A percentile compares a stretch with the other conserved stretches of the same genome.
Conservation (phyloP, 2,329 filamentous ascomycete species). For the Bipolaris gigantea region DNA sequence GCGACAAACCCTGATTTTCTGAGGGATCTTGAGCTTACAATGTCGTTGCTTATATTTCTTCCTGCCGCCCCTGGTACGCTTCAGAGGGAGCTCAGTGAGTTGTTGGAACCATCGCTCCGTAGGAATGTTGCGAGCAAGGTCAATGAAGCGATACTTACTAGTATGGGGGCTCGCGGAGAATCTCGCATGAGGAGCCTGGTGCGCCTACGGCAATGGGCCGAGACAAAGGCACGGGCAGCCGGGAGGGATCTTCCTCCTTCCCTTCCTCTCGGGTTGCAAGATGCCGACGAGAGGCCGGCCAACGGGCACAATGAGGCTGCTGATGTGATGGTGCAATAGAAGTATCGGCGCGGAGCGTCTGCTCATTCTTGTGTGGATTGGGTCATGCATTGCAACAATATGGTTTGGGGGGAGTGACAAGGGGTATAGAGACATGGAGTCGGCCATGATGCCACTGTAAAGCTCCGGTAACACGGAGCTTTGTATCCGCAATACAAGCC, state of each 20-base stretch:
- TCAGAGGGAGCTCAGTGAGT: slow-evolving; percentile 70
- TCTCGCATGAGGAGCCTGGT: slow-evolving; percentile 81
- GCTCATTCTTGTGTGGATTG: neutral
- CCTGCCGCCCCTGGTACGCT: slow-evolving; percentile 64
- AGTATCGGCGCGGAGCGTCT: neutral
- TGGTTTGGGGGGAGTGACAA: neutral
- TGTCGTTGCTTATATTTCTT: slow-evolving; percentile 87
- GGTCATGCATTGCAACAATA: neutral
- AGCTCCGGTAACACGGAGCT: neutral
- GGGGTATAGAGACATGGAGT: neutral
- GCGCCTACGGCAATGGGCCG: slow-evolving; percentile 82
- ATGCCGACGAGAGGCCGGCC: slow-evolving; percentile 28
- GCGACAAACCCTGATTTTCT: slow-evolving; percentile 80
- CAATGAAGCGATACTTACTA: slow-evolving; percentile 82
- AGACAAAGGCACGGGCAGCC: slow-evolving; percentile 59
- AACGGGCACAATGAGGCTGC: slow-evolving; percentile 38
- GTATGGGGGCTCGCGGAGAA: slow-evolving; percentile 72
- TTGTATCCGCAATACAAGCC: neutral
- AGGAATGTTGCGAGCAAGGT: slow-evolving; percentile 83
- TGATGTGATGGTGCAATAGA: slow-evolving; percentile 41
- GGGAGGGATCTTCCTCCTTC: slow-evolving; percentile 47
- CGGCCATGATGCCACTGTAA: neutral
- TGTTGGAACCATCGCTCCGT: slow-evolving; percentile 79
- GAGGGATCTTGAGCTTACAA: slow-evolving; percentile 85
- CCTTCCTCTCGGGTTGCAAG: slow-evolving; percentile 50